Base-by-base conservation (phyloP, 352 stramenopile genomes). In the Phytophthora nicotianae region DNA sequence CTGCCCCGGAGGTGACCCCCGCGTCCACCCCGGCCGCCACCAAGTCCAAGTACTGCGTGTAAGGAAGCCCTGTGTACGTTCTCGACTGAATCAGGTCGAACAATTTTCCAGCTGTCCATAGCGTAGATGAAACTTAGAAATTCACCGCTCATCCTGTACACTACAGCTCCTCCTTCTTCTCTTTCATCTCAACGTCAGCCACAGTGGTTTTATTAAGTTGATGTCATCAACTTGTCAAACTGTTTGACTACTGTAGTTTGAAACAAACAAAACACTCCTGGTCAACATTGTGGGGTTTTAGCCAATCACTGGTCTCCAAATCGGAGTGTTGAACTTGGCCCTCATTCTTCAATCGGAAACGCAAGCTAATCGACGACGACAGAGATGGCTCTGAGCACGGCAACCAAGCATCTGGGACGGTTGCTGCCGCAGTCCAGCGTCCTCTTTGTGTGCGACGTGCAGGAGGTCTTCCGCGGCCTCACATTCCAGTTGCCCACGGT, bases 381-480 rank as follows among this genome's bases (percentile, higher is more conserved):
- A n/a, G n/a, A 59, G 20, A 78, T 78, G 69, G 63, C 64, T 42
- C 37, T 74, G 23, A 72, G 49, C 50, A 46, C 72, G 14, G 64
- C 58, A 26, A 49, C 55, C 26, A 76, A 70, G 52, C 70, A 66
- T 51, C 50, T 92, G 23, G 81, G 83, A 26, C 76, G 76, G 16
- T 63, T 95, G 7, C 62, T 81, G 58, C 82, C 86, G 43, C 49
- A 75, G n/a, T 90, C 86, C 21, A 93, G 76, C 56, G 71, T 91
- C 40, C 83, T 99, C 19, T 95, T 99, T 17, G 78, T 98, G 17
- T 99, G 97, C 65, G 97, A 99, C 63, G 89, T 99, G 24, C 97
- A 99, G 80, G 93, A 98, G 74, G 67, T 89, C n/a, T 99, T 99
- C 75, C 91, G 94, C 49, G 86, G 89, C 33, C 59, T 96, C 19